Evolutionary conservation across 441 rosid genomes (phyloP).

Genomic region (Cnidoscolus chayamansa): DNA sequence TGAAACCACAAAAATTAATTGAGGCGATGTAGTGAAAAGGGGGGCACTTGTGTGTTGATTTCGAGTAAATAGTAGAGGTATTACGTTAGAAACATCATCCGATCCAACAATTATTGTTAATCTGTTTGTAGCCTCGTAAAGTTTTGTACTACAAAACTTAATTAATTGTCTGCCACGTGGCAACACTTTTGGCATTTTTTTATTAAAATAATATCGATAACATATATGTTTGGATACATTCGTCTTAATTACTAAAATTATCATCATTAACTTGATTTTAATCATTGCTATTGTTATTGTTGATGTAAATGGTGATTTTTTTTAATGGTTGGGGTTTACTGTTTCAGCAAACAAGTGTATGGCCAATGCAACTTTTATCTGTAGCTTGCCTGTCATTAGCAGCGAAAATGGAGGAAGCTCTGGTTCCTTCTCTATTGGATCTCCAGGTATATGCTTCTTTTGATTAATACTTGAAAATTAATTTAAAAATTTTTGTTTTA

Average conservation of each 20-base stretch:
- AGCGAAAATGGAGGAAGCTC: constrained; percentile 96
- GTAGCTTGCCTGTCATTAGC: constrained; percentile 94
- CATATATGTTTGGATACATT: neutral
- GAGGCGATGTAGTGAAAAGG: neutral
- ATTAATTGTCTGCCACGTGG: constrained; percentile 18
- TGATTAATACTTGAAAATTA: neutral
- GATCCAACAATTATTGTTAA: constrained; percentile 11
- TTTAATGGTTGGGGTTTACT: constrained; percentile 5
- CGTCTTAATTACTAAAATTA: neutral
- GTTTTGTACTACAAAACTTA: constrained; percentile 20
- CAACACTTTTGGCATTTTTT: neutral
- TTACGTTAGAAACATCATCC: constrained; percentile 9
- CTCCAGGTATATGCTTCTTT: constrained; percentile 55
- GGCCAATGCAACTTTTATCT: constrained; percentile 90
- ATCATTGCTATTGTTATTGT: neutral
- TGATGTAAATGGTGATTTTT: neutral
- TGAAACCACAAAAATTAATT: neutral
- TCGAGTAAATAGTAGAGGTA: neutral
- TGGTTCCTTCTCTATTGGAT: constrained; percentile 77
- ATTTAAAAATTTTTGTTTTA: no score
- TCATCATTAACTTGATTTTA: neutral
- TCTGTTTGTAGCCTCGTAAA: constrained; percentile 17
- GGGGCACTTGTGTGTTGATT: neutral
- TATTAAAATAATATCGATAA: neutral
- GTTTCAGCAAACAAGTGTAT: constrained; percentile 62